These are phyloP conservation scores for Sphaerosporella brunnea DNA, from an alignment of 495 filamentous ascomycete genomes.

Conservation along the genomic window DNA sequence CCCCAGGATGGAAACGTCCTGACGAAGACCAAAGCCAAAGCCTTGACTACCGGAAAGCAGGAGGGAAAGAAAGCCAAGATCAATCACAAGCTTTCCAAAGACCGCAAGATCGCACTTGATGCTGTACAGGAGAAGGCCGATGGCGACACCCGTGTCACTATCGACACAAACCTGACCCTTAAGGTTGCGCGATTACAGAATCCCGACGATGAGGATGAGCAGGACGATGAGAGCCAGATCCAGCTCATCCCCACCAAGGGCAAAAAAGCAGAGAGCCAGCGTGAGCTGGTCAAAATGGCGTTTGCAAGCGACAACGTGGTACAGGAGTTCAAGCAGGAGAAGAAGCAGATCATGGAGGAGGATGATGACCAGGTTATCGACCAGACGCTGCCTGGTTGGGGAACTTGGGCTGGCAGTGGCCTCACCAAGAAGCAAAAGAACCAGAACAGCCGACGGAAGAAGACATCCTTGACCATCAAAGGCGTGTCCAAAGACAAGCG, in stretches of 20 bases:
- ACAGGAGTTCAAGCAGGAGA: constrained; percentile 64
- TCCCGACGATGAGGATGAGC: constrained; percentile 38
- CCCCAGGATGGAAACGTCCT: constrained; percentile 3
- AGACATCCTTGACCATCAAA: constrained; percentile 48
- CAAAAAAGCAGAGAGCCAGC: constrained; percentile 38
- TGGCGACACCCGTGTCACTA: constrained; percentile 13
- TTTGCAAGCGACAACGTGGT: constrained; percentile 87
- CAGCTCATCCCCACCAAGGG: constrained; percentile 16
- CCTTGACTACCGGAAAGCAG: constrained; percentile 9
- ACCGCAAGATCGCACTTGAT: constrained; percentile 17
- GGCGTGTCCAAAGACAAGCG: constrained; percentile 63
- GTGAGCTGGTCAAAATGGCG: constrained; percentile 63
- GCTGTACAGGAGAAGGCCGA: constrained; percentile 16
- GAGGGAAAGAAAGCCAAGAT: constrained; percentile 18
- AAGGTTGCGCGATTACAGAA: constrained; percentile 20
- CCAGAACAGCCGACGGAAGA: constrained; percentile 40
- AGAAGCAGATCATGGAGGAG: constrained; percentile 49
- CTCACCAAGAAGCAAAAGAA: constrained; percentile 37
- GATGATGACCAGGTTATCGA: constrained; percentile 76
- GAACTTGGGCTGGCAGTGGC: constrained; percentile 70
- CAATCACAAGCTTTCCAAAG: constrained; percentile 22
- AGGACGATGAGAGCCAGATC: constrained; percentile 26
- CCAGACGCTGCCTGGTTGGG: constrained; percentile 82
- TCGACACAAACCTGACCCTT: constrained; percentile 8
- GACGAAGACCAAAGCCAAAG: constrained; percentile 13